Evolutionary conservation across 2,329 filamentous ascomycete genomes (phyloP), one percentile per base, ranked within the genome.

Genomic region (Aspergillus pseudotamarii): DNA sequence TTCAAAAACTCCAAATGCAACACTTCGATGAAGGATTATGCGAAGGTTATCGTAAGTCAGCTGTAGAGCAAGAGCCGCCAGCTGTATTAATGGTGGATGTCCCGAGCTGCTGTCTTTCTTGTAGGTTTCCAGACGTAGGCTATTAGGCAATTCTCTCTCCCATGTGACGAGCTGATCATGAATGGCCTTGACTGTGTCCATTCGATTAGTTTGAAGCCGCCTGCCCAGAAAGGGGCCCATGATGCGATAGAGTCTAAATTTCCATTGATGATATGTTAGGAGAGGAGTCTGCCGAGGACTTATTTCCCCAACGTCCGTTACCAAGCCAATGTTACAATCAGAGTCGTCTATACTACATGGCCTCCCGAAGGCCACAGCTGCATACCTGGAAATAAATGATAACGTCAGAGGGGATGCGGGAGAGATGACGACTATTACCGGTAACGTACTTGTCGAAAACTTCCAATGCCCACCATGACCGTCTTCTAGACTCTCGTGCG

Each of bases 1-100:
- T 26, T 32, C 57, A 30, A 56, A 32, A n/a, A n/a, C 16, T 53
- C 62, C 59, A 46, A 64, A 64, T 12, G 59, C 59, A 46, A 56
- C 59, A 48, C 55, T 64, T n/a, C 62, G 55, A 26, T 64, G 62
- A 21, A 61, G 59, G 30, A 64, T 59, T 48, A 64, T 64, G 38
- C 58, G 55, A 43, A 64, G 38, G 51, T 62, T 64, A 32, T 64
- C 62, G 32, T 64, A 64, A 23, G 59, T 64, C 21, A 64, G 34
- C 32, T 64, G 62, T 16, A 64, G 48, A 45, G 48, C 55, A 14
- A 64, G 46, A 50, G 59, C 62, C 34, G 61, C 59, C 48, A 64
- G 57, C 30, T 59, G 54, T 19, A 57, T 28, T 10, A 63, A 16
- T 32, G 26, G 46, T 28, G 57, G 26, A 19, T 16, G 36, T 32